phyloP scores from a whole-genome alignment of 1,139 yeast species.

The Candida sanyaensis region DNA sequence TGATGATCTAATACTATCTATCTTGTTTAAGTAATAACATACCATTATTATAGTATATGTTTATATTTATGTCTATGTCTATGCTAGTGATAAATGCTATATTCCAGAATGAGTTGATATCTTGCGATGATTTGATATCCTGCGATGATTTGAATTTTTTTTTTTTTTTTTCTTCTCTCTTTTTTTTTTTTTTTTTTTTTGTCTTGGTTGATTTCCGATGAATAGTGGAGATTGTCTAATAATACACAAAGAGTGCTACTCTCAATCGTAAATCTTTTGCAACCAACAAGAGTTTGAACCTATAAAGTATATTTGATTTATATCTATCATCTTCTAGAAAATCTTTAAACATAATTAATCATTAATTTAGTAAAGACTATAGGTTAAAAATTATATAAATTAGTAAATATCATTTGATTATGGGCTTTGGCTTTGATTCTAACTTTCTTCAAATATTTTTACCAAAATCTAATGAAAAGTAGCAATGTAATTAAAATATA shows the following conservation, averaged over 20 bases:
- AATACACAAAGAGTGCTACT: no score
- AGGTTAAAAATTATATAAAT: no score
- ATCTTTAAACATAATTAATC: no score
- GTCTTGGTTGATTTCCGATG: no score
- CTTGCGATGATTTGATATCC: not conserved
- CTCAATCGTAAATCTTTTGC: no score
- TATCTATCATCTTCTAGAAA: no score
- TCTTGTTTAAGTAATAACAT: not conserved
- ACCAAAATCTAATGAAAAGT: conserved; percentile 1
- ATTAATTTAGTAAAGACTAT: no score
- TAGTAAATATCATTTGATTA: no score
- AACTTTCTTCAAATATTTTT: not conserved
- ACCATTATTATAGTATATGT: conserved; percentile 1
- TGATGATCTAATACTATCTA: not conserved
- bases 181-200: not conserved
- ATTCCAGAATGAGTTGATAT: not conserved
- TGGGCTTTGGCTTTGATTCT: no score
- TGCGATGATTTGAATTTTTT: conserved; percentile 4
- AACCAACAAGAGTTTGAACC: no score
- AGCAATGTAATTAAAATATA: not conserved
- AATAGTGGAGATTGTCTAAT: no score
- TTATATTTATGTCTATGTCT: not conserved
- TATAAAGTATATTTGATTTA: no score
- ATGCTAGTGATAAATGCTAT: not conserved
- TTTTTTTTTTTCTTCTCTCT: not conserved